Conservation (phyloP, 129 eudicot species). For the Oenanthe sinensis region DNA sequence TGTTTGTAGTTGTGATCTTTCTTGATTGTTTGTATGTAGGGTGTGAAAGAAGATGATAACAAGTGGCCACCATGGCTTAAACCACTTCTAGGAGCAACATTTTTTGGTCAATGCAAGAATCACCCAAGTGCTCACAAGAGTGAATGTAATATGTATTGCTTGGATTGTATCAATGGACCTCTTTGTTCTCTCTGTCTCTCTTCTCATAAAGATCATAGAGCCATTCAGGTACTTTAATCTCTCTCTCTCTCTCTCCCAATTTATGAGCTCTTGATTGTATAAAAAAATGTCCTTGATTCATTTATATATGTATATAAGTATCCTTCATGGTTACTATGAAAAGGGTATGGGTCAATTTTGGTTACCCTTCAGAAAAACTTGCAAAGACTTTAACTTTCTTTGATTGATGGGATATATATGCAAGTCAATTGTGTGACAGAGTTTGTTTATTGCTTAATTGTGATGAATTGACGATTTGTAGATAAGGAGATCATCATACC, state of each 20-base stretch:
- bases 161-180: conserved; percentile 38
- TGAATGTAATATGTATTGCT: conserved; percentile 43
- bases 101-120: conserved; percentile 35
- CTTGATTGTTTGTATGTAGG: neutral
- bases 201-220: conserved; percentile 28
- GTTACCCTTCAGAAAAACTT: neutral
- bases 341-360: neutral
- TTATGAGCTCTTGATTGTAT: neutral
- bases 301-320: neutral
- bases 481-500: conserved; percentile 46
- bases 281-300: neutral
- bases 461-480: conserved; percentile 6
- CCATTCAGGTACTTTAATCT: conserved; percentile 24
- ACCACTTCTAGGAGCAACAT: conserved; percentile 25
- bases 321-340: neutral
- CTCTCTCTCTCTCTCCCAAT: too few species aligned
- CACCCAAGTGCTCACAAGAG: conserved; percentile 40
- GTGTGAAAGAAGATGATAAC: conserved; percentile 12
- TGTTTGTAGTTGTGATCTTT: neutral
- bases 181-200: conserved; percentile 34
- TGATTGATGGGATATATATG: neutral
- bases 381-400: neutral
- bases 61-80: conserved; percentile 40
- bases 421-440: neutral
- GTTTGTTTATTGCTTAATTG: neutral